Evolutionary conservation across 352 stramenopile genomes (phyloP), one percentile per base, ranked within the genome.

Genomic region (Globisporangium carolinianum): DNA sequence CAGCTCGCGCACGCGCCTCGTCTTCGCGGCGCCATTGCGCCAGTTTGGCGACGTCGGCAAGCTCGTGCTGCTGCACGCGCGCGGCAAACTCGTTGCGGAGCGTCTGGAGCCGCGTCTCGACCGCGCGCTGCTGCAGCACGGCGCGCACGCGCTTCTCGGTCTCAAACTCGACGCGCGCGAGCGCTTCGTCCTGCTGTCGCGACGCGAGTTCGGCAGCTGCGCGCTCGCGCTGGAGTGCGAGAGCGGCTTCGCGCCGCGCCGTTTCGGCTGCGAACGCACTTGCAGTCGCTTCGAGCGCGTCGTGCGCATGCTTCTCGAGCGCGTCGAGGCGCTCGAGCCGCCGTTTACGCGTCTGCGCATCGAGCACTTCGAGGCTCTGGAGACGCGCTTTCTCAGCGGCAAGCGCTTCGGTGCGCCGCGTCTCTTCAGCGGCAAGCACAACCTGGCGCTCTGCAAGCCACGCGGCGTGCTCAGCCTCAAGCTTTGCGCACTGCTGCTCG

Each of bases 21-120:
- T 89, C 78, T 39, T 91, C 74, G 55, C 71, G 67, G 55, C 86
- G 89, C 84, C 82, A 92, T 18, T 58, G 68, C n/a, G 88, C 76
- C 48, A 92, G 82, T 36, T 77, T 82, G 1, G 86, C 58, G 51
- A 90, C 49, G 62, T 94, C 76, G 35, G 85, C 58, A 8, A 91
- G 56, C 47, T 94, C 81, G 62, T 89, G 72, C 56, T 90, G 79
- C 53, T 88, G 87, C 17, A 78, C 62, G 38, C 78, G 68, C 6
- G 76, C 80, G n/a, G 86, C 67, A 42, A 91, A 94, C 47, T 94
- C 82, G 11, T 70, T 68, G 3, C 82, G 78, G 52, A 94, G 67
- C 41, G 69, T 66, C 48, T 82, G 74, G 3, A 94, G 58, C 12
- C 81, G 66, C 54, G 91, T 77, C 61, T 88, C 82, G 51, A 86